phyloP scores from a whole-genome alignment of 768 basidiomycete species.

The Rhodotorula diobovata region DNA sequence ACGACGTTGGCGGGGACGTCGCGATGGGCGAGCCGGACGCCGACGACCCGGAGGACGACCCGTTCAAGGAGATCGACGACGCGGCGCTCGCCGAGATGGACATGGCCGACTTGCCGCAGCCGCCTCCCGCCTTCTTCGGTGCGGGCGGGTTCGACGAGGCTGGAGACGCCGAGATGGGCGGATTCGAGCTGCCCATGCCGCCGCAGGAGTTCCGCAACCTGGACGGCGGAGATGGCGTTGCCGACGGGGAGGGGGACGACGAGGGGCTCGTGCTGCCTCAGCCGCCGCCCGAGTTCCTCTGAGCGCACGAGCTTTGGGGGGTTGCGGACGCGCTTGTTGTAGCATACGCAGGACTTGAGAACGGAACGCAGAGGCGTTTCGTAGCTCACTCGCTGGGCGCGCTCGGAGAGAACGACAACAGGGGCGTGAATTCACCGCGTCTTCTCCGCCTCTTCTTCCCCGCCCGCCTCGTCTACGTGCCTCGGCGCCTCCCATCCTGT shows the following conservation, averaged over 20 bases:
- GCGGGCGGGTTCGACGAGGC: background rate
- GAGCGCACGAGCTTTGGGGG: too few species aligned
- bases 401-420: background rate
- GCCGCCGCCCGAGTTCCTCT: background rate
- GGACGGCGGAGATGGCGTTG: background rate
- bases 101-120: background rate
- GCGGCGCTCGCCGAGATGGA: conserved; percentile 7
- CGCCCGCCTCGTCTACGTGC: background rate
- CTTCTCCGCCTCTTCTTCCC: background rate
- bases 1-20: background rate
- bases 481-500: conserved; percentile 21
- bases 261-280: background rate
- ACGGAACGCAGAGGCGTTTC: too few species aligned
- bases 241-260: too few species aligned
- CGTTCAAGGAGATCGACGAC: conserved; percentile 7
- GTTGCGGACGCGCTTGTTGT: background rate
- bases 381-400: too few species aligned
- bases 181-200: conserved; percentile 3
- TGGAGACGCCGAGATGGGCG: background rate
- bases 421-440: background rate
- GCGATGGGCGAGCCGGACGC: background rate
- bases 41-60: background rate
- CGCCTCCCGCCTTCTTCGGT: background rate
- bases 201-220: background rate
- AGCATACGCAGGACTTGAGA: background rate